These are phyloP conservation scores for Pseudogymnoascus sp. DNA, from an alignment of 2,329 filamentous ascomycete species.

Conservation along the genomic window DNA sequence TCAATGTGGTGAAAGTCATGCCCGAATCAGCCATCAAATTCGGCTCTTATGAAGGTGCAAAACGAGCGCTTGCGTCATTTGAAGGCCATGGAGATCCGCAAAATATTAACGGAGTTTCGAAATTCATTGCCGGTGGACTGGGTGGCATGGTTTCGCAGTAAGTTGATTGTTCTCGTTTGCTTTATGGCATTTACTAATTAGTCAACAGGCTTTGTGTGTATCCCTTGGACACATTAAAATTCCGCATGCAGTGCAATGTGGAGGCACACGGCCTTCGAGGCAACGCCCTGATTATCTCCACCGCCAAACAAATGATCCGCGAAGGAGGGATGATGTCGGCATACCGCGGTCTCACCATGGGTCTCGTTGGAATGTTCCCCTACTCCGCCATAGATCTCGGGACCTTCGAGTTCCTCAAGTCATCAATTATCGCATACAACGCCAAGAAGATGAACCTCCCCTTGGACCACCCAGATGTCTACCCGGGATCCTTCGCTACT, in stretches of 20 bases:
- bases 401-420: constrained; percentile 90
- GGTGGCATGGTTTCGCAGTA: constrained; percentile 92
- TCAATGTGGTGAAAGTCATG: constrained; percentile 98
- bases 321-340: constrained; percentile 67
- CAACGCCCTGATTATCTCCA: constrained; percentile 72
- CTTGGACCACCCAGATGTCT: constrained; percentile 65
- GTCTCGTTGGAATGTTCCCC: constrained; percentile 91
- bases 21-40: constrained; percentile 98
- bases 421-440: constrained; percentile 59
- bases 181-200: constrained; percentile 14
- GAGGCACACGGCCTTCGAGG: constrained; percentile 78
- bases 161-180: constrained; percentile 28
- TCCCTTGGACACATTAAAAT: constrained; percentile 41
- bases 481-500: constrained; percentile 73
- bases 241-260: constrained; percentile 88
- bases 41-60: constrained; percentile 92
- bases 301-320: constrained; percentile 77
- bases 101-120: constrained; percentile 72
- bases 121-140: constrained; percentile 83
- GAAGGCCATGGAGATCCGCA: constrained; percentile 82
- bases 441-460: constrained; percentile 61
- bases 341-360: constrained; percentile 90
- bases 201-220: constrained; percentile 74
- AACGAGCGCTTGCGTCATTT: constrained; percentile 73
- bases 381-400: constrained; percentile 96